Evolutionary conservation across 495 filamentous ascomycete species (phyloP).

Genomic region (Penicillium soppii): DNA sequence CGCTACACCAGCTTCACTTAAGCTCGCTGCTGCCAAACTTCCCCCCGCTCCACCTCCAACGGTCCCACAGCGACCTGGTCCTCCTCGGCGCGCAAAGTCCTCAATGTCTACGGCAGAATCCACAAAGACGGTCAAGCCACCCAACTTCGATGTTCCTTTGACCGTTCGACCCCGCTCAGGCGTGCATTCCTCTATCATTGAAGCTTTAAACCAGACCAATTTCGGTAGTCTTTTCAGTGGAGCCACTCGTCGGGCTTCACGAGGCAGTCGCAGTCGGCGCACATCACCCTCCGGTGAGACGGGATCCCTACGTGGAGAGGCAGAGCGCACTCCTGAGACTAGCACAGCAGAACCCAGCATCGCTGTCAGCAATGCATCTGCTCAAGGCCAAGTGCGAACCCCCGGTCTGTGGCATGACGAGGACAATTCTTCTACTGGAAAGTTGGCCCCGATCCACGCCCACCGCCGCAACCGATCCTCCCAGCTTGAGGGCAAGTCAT

Average conservation of each 20-base stretch:
- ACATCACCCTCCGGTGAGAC: conserved; percentile 57
- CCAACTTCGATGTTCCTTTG: conserved; percentile 25
- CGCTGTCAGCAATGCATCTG: conserved; percentile 59
- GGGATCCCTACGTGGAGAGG: conserved; percentile 50
- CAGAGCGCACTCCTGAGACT: conserved; percentile 40
- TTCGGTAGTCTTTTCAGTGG: conserved; percentile 59
- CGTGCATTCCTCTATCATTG: conserved; percentile 43
- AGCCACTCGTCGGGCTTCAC: conserved; percentile 48
- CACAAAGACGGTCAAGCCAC: conserved; percentile 56
- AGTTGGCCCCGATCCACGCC: conserved; percentile 15
- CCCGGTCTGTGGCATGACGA: conserved; percentile 43
- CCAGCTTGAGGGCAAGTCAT: conserved; percentile 34
- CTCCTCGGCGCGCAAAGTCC: conserved; percentile 52
- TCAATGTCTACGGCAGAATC: conserved; percentile 63
- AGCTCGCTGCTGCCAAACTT: conserved; percentile 18
- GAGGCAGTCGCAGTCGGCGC: conserved; percentile 49
- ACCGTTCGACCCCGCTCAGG: conserved; percentile 40
- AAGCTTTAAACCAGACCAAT: conserved; percentile 46
- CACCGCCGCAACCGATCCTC: conserved; percentile 42
- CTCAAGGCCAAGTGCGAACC: conserved; percentile 60
- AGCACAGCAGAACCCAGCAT: conserved; percentile 61
- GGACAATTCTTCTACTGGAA: conserved; percentile 12
- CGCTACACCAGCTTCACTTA: neutral
- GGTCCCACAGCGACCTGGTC: conserved; percentile 41
- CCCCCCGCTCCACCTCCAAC: conserved; percentile 37